Evolutionary conservation across 2,329 filamentous ascomycete genomes (phyloP).

Genomic region (Cladosporium phlei): DNA sequence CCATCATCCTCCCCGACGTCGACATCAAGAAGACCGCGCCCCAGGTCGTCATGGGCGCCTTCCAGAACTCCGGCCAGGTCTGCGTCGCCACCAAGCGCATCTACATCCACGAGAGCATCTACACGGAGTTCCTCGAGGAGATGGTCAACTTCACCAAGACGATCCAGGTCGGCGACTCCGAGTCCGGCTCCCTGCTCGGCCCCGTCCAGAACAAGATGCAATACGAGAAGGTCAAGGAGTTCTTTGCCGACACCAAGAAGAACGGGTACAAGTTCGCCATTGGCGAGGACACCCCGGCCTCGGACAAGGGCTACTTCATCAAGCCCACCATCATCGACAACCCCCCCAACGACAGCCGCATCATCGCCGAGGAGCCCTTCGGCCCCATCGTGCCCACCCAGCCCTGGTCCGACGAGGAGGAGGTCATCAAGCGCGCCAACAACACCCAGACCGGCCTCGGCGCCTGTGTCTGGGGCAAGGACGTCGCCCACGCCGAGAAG

Average conservation of each 20-base stretch:
- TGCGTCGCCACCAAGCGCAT: constrained; percentile 52
- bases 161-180: constrained; percentile 40
- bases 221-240: constrained; percentile 45
- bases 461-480: constrained; percentile 50
- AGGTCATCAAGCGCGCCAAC: constrained; percentile 47
- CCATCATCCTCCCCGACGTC: constrained; percentile 56
- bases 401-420: constrained; percentile 43
- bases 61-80: constrained; percentile 56
- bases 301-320: constrained; percentile 39
- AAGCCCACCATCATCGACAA: constrained; percentile 45
- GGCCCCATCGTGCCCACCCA: constrained; percentile 47
- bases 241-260: constrained; percentile 35
- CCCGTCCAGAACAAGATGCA: constrained; percentile 56
- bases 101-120: constrained; percentile 55
- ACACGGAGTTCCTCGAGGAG: constrained; percentile 43
- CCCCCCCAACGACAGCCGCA: constrained; percentile 36
- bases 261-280: constrained; percentile 49
- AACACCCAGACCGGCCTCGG: constrained; percentile 48
- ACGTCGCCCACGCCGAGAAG: constrained; percentile 45
- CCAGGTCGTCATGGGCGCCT: constrained; percentile 48
- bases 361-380: constrained; percentile 48
- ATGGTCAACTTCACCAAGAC: constrained; percentile 43
- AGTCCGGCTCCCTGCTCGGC: constrained; percentile 50
- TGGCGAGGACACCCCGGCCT: constrained; percentile 47
- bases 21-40: constrained; percentile 49